Conservation (phyloP, 2,329 filamentous ascomycete genomes). For the Incumbomyces lentus region DNA sequence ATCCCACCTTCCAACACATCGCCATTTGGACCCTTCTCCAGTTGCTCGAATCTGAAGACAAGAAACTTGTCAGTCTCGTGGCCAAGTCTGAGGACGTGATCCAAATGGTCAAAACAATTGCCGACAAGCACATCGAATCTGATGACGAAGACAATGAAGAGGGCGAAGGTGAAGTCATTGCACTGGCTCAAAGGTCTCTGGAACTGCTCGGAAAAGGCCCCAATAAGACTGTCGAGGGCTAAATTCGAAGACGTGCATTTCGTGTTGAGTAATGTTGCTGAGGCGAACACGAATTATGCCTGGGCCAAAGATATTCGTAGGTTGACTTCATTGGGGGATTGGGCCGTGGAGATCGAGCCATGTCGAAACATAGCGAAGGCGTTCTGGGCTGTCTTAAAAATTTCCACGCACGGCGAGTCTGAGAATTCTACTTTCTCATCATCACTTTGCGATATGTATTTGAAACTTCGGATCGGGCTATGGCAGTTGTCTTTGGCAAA, state of each 20-base stretch:
- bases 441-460: no score
- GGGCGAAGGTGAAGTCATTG: slow-evolving; percentile 86
- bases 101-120: slow-evolving; percentile 81
- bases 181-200: slow-evolving; percentile 77
- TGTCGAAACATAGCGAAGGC: slow-evolving; percentile 7
- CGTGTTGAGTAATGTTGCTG: neutral
- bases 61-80: slow-evolving; percentile 76
- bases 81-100: slow-evolving; percentile 85
- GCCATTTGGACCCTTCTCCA: slow-evolving; percentile 97
- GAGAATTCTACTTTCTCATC: neutral
- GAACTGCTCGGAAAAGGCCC: slow-evolving; percentile 72
- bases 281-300: neutral
- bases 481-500: no score
- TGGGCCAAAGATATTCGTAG: neutral
- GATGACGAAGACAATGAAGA: slow-evolving; percentile 81
- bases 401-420: neutral
- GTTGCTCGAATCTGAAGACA: slow-evolving; percentile 88
- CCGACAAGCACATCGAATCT: slow-evolving; percentile 76
- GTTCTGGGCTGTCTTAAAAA: slow-evolving; percentile 1
- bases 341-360: neutral
- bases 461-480: no score
- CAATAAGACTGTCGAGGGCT: slow-evolving; percentile 70
- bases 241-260: neutral
- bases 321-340: neutral
- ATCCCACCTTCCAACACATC: slow-evolving; percentile 97